phyloP scores from a whole-genome alignment of 805 yeast genomes.

The Candida insectorum region DNA sequence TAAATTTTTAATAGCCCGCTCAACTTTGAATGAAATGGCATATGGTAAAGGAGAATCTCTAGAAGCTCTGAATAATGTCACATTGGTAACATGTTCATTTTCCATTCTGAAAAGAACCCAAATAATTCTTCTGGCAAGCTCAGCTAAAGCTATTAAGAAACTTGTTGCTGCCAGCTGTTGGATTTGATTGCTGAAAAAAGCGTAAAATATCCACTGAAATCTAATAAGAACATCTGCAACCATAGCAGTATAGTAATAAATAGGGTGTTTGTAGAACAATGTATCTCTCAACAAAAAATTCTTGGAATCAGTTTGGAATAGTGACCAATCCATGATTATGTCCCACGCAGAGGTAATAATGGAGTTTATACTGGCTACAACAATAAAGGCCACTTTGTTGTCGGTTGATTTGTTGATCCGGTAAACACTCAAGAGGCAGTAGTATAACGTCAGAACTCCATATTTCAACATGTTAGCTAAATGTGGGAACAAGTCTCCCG shows the following conservation, averaged over 20 bases:
- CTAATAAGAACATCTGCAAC: slow-evolving; percentile 69
- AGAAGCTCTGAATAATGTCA: slow-evolving; percentile 78
- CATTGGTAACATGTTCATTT: slow-evolving; percentile 93
- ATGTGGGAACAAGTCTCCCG: slow-evolving; percentile 97
- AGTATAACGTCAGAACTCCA: slow-evolving; percentile 59
- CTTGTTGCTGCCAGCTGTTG: slow-evolving; percentile 88
- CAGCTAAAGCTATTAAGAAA: slow-evolving; percentile 79
- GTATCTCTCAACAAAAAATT: slow-evolving; percentile 66
- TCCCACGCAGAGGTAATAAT: slow-evolving; percentile 78
- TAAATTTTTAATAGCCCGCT: slow-evolving; percentile 31
- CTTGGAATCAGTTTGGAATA: slow-evolving; percentile 62
- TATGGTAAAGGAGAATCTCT: slow-evolving; percentile 87
- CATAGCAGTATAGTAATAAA: slow-evolving; percentile 65
- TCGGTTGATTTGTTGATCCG: slow-evolving; percentile 51
- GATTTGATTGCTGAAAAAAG: slow-evolving; percentile 67
- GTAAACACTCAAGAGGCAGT: slow-evolving; percentile 71
- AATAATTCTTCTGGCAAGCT: slow-evolving; percentile 73
- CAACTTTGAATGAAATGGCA: slow-evolving; percentile 37
- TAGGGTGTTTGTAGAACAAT: slow-evolving; percentile 55
- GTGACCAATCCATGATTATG: slow-evolving; percentile 92
- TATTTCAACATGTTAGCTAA: slow-evolving; percentile 85
- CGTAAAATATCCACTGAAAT: slow-evolving; percentile 91
- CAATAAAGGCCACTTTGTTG: slow-evolving; percentile 59
- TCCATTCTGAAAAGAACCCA: slow-evolving; percentile 95
- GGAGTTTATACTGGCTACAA: slow-evolving; percentile 74